Base-by-base conservation (phyloP, 306 rosid genomes). In the Medicago lupulina region DNA sequence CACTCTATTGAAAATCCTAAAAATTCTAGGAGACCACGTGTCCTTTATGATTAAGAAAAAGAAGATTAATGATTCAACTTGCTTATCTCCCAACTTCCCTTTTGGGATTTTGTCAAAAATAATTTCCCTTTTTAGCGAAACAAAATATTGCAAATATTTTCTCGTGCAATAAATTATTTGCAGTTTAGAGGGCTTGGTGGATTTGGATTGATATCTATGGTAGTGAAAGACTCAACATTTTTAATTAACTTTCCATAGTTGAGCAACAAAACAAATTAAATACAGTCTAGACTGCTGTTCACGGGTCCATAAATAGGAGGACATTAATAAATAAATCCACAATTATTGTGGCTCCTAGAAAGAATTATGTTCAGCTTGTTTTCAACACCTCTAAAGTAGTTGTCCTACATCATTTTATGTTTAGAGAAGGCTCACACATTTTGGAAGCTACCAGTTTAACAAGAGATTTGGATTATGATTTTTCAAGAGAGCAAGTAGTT, bases 41-140 rank as follows among this genome's bases (percentile, higher is more conserved):
- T 60, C 44, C n/a, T 71, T 2, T 1, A 28, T 28, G 31, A 28
- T 28, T 28, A 28, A 3, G 23, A 53, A 65, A 53, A 64, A 44
- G 19, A 15, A 36, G 34, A 39, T 18, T 49, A 58, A 0, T 23
- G 1, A 34, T 41, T 28, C 57, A 67, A 58, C 49, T 68, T 38
- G 53, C 71, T 50, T 67, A 70, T 60, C 75, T 62, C n/a, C 70
- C 47, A 70, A 39, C 39, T 11, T 23, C 64, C 36, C n/a, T 11
- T 58, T 58, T 58, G 38, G n/a, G 36, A 21, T 21, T 19, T 10
- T 9, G 17, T 57, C 1, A 21, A 57, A 57, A 57, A 57, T 14
- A 58, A 58, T 71, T 16, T 16, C 84, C 75, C 15, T 67, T 60
- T 75, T 38, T 14, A 50, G 76, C 16, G 41, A 69, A 34, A 51